Evolutionary conservation across 73 alveolate species (phyloP), one percentile per base, ranked within the genome.

Genomic region (Loxodes magnus): DNA sequence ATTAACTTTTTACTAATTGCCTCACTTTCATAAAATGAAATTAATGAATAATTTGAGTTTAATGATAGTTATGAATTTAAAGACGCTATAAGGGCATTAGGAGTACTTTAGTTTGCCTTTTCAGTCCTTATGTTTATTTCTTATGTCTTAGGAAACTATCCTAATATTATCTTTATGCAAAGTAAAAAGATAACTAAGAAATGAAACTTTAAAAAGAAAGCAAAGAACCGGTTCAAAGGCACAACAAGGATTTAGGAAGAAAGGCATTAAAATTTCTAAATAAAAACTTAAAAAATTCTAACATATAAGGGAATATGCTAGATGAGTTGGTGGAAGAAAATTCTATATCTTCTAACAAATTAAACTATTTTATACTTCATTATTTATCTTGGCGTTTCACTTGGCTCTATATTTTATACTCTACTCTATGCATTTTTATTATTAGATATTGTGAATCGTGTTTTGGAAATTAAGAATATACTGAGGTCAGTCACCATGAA

Each of bases 361-460:
- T 62, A 62, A 62, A 44, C 43, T 62, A 0, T 33, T 30, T 15
- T 35, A 62, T 54, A 48, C 55, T 5, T n/a, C 44, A 3, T 48
- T 61, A 3, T 53, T 70, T 26, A 30, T 76, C 31, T 20, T 77
- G 7, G 44, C 82, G 2, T 28, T 51, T 0, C 39, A 84, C 75
- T 3, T 29, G 78, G 20, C n/a, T n/a, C n/a, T n/a, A n/a, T n/a
- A n/a, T 51, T 59, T 22, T 48, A 77, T 50, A 29, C 5, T 17
- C 46, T 61, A 4, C 19, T 44, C 21, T 69, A 48, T 46, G 10
- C 65, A 21, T n/a, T 69, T 4, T 26, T 69, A 33, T 56, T 69
- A 3, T 35, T 69, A 30, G 84, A 69, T 15, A 9, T 63, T 5
- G 30, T 69, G 0, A n/a, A 37, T 9, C 44, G 71, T 23, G 24